phyloP scores from a whole-genome alignment of 2,329 filamentous ascomycete genomes.

The Plectosphaerella sp. region DNA sequence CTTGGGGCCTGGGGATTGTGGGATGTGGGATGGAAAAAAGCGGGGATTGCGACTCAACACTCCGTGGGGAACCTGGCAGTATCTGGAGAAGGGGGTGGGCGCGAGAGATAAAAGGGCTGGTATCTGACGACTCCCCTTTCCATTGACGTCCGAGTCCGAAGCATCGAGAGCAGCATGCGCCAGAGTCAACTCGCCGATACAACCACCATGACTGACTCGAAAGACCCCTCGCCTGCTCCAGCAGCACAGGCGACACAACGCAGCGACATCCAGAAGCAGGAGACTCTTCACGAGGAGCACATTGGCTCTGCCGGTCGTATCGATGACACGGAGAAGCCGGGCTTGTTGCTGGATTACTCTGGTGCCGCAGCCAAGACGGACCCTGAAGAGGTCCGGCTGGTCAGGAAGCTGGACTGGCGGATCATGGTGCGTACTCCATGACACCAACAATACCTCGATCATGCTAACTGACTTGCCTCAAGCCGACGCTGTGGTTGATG shows the following conservation, averaged over 20 bases:
- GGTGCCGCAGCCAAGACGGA: slow-evolving; percentile 33
- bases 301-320: too few species aligned
- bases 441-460: not conserved
- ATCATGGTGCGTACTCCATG: slow-evolving; percentile 23
- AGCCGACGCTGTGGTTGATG: slow-evolving; percentile 30
- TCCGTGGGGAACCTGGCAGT: too few species aligned
- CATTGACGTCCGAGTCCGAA: not conserved
- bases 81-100: too few species aligned
- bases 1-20: not conserved
- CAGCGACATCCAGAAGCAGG: slow-evolving; percentile 7
- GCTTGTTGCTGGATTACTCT: slow-evolving; percentile 24
- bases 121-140: not conserved
- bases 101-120: too few species aligned
- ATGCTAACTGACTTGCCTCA: not conserved
- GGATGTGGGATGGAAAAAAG: not conserved
- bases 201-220: slow-evolving; percentile 1
- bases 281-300: slow-evolving; percentile 6
- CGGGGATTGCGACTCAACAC: too few species aligned
- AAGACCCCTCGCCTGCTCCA: not conserved
- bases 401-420: slow-evolving; percentile 31
- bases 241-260: not conserved
- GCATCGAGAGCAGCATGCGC: not conserved
- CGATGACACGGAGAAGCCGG: slow-evolving; percentile 17
- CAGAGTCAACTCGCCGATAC: not conserved
- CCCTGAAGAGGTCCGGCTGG: slow-evolving; percentile 31